A percentile compares a stretch with the other conserved stretches of the same genome.
phyloP scores from a whole-genome alignment of 208 protist genomes.

The Trypanosoma melophagium region DNA sequence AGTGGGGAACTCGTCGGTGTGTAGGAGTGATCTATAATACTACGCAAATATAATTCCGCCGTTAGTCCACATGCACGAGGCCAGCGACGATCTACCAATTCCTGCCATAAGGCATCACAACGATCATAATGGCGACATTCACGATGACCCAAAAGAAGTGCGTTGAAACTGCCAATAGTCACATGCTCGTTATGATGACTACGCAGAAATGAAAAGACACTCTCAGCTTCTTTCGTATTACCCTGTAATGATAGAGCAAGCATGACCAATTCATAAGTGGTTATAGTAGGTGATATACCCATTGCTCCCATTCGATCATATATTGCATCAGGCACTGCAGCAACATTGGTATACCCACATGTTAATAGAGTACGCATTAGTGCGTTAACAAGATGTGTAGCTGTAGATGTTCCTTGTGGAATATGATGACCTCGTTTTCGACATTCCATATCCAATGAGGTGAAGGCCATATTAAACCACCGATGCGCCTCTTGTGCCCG shows the following conservation, averaged over 20 bases:
- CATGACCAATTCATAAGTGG: conserved; percentile 79
- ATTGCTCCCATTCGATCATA: conserved; percentile 82
- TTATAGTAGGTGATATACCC: conserved; percentile 68
- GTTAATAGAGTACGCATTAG: conserved; percentile 76
- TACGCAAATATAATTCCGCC: conserved; percentile 84
- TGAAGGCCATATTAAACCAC: conserved; percentile 68
- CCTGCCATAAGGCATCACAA: conserved; percentile 81
- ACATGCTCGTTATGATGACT: conserved; percentile 63
- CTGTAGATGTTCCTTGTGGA: conserved; percentile 37
- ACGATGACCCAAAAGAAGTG: conserved; percentile 76
- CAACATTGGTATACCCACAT: conserved; percentile 75
- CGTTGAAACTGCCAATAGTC: conserved; percentile 70
- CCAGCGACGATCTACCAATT: conserved; percentile 81
- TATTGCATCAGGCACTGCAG: conserved; percentile 55
- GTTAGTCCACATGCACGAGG: conserved; percentile 69
- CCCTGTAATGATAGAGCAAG: conserved; percentile 68
- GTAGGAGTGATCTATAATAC: conserved; percentile 85
- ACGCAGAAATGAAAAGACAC: conserved; percentile 68
- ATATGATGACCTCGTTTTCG: not conserved
- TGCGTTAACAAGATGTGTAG: conserved; percentile 69
- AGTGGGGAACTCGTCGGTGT: conserved; percentile 68
- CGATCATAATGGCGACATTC: conserved; percentile 68
- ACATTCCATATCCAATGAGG: conserved; percentile 28
- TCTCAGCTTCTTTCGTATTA: conserved; percentile 76
- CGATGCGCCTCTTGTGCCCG: conserved; percentile 77